phyloP scores from a whole-genome alignment of 805 yeast species.

The Schizosaccharomyces osmophilus region DNA sequence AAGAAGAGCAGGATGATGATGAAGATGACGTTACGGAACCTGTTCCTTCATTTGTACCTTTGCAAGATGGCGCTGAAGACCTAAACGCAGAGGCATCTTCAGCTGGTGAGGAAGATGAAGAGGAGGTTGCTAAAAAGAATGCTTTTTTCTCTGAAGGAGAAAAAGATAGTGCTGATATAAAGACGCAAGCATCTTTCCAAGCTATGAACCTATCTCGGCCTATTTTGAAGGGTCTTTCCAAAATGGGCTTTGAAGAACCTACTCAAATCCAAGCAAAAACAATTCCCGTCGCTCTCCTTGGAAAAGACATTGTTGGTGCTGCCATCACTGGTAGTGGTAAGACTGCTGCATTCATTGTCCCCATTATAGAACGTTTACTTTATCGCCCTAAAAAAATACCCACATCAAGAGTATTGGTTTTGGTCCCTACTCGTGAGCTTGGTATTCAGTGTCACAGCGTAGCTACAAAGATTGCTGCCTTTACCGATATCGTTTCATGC shows the following conservation, averaged over 20 bases:
- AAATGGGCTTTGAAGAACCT: slow-evolving; percentile 65
- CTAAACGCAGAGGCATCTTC: slow-evolving; percentile 20
- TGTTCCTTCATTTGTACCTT: slow-evolving; percentile 9
- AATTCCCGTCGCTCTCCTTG: slow-evolving; percentile 76
- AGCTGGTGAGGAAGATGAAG: slow-evolving; percentile 13
- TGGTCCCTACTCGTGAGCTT: slow-evolving; percentile 92
- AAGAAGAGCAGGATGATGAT: slow-evolving; percentile 15
- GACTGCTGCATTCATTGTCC: slow-evolving; percentile 94
- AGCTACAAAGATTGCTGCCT: slow-evolving; percentile 61
- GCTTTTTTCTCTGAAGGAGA: slow-evolving; percentile 12
- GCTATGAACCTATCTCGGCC: slow-evolving; percentile 72
- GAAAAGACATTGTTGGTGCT: slow-evolving; percentile 95
- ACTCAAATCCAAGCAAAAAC: slow-evolving; percentile 86
- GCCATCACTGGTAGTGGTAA: slow-evolving; percentile 99
- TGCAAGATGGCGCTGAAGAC: slow-evolving; percentile 8
- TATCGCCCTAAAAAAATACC: slow-evolving; percentile 72
- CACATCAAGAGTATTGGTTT: slow-evolving; percentile 69
- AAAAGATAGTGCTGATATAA: slow-evolving; percentile 13
- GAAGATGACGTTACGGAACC: slow-evolving; percentile 13
- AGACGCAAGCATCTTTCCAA: slow-evolving; percentile 41
- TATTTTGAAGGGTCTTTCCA: slow-evolving; percentile 54
- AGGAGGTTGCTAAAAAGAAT: slow-evolving; percentile 12
- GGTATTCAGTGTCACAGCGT: slow-evolving; percentile 92
- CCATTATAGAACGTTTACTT: slow-evolving; percentile 73
- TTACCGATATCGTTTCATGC: slow-evolving; percentile 58